These are phyloP conservation scores for Torulaspora globosa DNA, from an alignment of 1,139 yeast genomes.

Conservation along the genomic window DNA sequence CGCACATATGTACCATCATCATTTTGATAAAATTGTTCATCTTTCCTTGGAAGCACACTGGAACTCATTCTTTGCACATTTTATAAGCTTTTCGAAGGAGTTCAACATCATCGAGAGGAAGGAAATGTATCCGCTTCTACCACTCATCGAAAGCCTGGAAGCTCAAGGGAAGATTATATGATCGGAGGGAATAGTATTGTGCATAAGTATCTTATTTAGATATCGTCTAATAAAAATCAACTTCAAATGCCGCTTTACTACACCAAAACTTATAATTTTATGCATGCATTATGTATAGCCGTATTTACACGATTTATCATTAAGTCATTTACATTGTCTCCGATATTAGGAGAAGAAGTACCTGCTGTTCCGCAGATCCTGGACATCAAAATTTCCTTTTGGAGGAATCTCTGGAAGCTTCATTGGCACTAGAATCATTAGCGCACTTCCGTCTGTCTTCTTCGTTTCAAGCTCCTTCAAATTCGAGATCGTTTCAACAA, in stretches of 20 bases:
- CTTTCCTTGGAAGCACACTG: constrained; percentile 93
- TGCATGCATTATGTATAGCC: background rate
- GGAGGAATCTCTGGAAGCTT: constrained; percentile 70
- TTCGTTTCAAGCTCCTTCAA: constrained; percentile 33
- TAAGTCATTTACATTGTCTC: constrained; percentile 1
- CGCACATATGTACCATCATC: constrained; percentile 92
- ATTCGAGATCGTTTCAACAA: constrained; percentile 44
- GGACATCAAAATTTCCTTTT: constrained; percentile 81
- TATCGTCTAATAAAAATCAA: background rate
- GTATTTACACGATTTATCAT: constrained; percentile 6
- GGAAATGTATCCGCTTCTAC: constrained; percentile 75
- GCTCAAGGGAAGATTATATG: constrained; percentile 71
- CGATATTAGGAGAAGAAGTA: constrained; percentile 62
- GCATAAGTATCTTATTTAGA: background rate
- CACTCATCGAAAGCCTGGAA: constrained; percentile 75
- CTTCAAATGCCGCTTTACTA: background rate
- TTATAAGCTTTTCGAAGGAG: constrained; percentile 78
- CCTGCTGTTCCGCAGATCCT: constrained; percentile 61
- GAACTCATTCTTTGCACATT: constrained; percentile 98
- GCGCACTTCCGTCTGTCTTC: constrained; percentile 28
- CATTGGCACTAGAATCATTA: constrained; percentile 54
- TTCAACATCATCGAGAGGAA: constrained; percentile 72
- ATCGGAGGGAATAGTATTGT: background rate
- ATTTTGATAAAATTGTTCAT: constrained; percentile 87
- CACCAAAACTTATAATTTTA: background rate